Evolutionary conservation across 1,284 basidiomycete species (phyloP), one percentile per base, ranked within the genome.

Genomic region (Inonotus obliquus): DNA sequence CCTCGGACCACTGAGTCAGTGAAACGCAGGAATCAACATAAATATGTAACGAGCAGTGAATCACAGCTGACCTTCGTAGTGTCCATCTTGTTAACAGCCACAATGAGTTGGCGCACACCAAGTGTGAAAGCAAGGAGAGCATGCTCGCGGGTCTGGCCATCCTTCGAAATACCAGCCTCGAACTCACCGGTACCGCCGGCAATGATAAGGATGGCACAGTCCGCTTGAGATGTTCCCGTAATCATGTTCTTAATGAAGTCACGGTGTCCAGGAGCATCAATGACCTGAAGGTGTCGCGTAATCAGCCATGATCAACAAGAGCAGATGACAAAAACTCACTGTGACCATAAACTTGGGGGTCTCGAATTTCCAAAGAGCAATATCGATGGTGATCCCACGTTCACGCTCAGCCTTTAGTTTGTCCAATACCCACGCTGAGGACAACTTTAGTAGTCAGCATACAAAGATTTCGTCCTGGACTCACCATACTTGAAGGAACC

Each of bases 241-340:
- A 98, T 98, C 95, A 98, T 98, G 93, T 98, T 99, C 86, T 99
- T 99, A 89, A 99, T 99, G 83, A 99, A 99, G 79, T 99, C 97
- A 90, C 96, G 95, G 83, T 99, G 97, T 77, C 96, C 97, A 61
- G 96, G 97, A 78, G 96, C 97, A 77, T 98, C 96, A 71, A 96
- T 96, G 81, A 96, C 94, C 90, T 91, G 63, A 25, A 63, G n/a
- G 63, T 55, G n/a, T 48, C 51, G 38, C 41, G 32, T 27, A 29
- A 63, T 53, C 35, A 60, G 63, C 49, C 38, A 47, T 47, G 69
- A 65, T 67, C 56, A 57, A 17, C 41, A 54, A 58, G 44, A 61
- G 54, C 60, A 64, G 68, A 64, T 68, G 57, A 57, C 38, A 11
- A 71, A 60, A 29, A 23, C 87, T 66, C 76, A 94, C 91, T 63